Percentiles rank a stretch among this genome's conserved stretches.
phyloP scores from a whole-genome alignment of 2,329 filamentous ascomycete species.

The Pseudogymnoascus sp. region DNA sequence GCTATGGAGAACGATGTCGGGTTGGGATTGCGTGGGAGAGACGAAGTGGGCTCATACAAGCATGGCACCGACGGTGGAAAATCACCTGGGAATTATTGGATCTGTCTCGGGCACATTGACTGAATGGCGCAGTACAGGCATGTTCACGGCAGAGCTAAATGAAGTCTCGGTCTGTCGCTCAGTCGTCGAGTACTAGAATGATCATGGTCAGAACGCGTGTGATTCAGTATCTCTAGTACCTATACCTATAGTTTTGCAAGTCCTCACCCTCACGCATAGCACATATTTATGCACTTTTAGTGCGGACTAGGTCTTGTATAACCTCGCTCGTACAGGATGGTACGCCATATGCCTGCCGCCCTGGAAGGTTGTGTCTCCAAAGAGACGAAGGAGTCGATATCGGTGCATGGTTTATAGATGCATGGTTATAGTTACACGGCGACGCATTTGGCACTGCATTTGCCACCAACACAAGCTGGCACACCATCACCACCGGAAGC shows the following conservation, averaged over 20 bases:
- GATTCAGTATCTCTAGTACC: neutral
- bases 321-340: neutral
- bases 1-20: neutral
- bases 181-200: neutral
- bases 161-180: neutral
- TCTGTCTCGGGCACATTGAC: conserved; percentile 9
- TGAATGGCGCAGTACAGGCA: conserved; percentile 1
- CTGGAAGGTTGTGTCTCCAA: neutral
- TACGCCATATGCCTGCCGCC: neutral
- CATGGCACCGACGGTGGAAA: neutral
- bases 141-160: neutral
- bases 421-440: conserved; percentile 9
- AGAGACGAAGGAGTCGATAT: neutral
- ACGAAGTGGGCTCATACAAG: neutral
- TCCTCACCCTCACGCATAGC: neutral
- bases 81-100: conserved; percentile 2
- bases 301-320: neutral
- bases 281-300: neutral
- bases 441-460: conserved; percentile 6
- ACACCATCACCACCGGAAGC: neutral
- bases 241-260: neutral
- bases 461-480: neutral
- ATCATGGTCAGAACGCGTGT: neutral
- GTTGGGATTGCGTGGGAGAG: neutral
- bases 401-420: neutral